Evolutionary conservation across 23 red algal genomes (phyloP), one percentile per base, ranked within the genome.

Genomic region (Agarophyton chilense): DNA sequence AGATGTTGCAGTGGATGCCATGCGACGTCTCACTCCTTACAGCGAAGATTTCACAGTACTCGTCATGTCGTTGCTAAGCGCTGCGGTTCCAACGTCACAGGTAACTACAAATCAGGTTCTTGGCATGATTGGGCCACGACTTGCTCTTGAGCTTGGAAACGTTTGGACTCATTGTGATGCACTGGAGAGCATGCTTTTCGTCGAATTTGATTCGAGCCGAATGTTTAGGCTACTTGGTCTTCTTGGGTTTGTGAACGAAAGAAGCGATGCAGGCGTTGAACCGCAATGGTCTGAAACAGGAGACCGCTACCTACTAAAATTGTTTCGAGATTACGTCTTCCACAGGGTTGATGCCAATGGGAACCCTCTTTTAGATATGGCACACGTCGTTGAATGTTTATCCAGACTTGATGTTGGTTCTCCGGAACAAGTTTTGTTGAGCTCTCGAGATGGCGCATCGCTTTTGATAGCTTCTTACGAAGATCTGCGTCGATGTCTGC

Each of bases 321-420:
- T 96, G 38, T 96, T 96, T 74, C 94, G 94, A 21, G 94, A 96
- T 70, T 91, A 91, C 51, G 88, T 92, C 26, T 96, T 96, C 64
- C 94, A 96, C 52, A 63, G 63, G 17, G 82, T 88, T 25, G 94
- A 96, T 54, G 91, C 38, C 58, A 79, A 78, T 24, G 91, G 91
- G 13, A 84, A 84, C 14, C 91, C 91, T 24, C 18, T 86, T 43
- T 78, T 96, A 18, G 94, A 96, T 61, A 66, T 87, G 66, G 94
- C 87, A n/a, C 94, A 91, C 50, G 81, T 96, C 36, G 61, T 87
- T 42, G 94, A 96, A 70, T 90, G 88, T 45, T 51, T 96, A 35
- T 77, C 74, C 28, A 82, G 94, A 24, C 83, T 96, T 18, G 88
- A 96, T 67, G 81, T 88, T 26, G 81, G 94, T 61, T 72, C 78